A percentile compares a stretch with the other conserved stretches of the same genome.
These are phyloP conservation scores for Hypoxylon sp. DNA, from an alignment of 2,329 filamentous ascomycete genomes.

Conservation along the genomic window DNA sequence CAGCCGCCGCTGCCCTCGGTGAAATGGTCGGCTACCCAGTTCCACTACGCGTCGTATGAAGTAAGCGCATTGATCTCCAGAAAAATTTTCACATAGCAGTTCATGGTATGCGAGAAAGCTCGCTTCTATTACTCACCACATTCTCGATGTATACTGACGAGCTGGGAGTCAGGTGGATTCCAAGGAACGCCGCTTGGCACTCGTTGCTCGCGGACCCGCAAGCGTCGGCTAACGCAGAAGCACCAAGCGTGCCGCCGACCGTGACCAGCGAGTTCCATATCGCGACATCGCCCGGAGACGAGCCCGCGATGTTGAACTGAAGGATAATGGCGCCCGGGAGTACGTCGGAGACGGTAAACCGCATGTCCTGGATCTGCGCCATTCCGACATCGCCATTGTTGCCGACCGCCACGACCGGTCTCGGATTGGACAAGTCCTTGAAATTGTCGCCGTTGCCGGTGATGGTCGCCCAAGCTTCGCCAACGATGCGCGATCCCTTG, in stretches of 20 bases:
- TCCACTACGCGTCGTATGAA: constrained; percentile 50
- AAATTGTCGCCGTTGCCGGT: constrained; percentile 60
- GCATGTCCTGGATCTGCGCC: constrained; percentile 71
- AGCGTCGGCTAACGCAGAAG: constrained; percentile 38
- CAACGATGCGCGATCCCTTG: constrained; percentile 58
- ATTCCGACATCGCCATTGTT: constrained; percentile 63
- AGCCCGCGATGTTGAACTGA: constrained; percentile 50
- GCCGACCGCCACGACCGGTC: constrained; percentile 66
- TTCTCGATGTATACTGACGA: constrained; percentile 63
- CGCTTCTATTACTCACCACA: constrained; percentile 38
- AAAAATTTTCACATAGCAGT: too few relatives aligned
- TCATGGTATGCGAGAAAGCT: too few relatives aligned
- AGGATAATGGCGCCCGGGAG: constrained; percentile 68
- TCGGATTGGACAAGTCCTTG: constrained; percentile 58
- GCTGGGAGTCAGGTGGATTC: constrained; percentile 56
- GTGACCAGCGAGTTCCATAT: constrained; percentile 50
- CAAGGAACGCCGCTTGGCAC: constrained; percentile 55
- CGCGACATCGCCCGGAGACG: constrained; percentile 44
- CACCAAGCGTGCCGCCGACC: constrained; percentile 49
- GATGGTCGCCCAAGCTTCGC: constrained; percentile 61
- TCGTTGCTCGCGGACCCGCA: constrained; percentile 46
- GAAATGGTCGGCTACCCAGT: constrained; percentile 61
- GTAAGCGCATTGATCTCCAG: not conserved
- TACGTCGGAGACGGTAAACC: constrained; percentile 68
- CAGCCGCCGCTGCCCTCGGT: constrained; percentile 55